These are phyloP conservation scores for Dictyostelium firmibasis DNA, from an alignment of 78 protist genomes.

Conservation along the genomic window DNA sequence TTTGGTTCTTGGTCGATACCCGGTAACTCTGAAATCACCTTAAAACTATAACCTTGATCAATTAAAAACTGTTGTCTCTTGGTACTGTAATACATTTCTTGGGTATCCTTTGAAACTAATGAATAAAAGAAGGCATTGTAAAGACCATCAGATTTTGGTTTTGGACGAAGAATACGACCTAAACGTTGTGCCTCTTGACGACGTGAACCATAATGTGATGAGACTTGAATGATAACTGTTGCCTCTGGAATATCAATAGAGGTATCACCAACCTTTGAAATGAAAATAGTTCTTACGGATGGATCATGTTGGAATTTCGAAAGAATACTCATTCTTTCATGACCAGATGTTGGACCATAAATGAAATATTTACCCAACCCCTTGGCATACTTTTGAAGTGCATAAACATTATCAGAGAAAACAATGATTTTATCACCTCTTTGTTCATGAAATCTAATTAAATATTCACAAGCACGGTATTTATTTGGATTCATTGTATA, in stretches of 20 bases:
- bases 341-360: slow-evolving; percentile 85
- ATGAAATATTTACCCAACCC: slow-evolving; percentile 82
- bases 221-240: slow-evolving; percentile 97
- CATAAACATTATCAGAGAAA: slow-evolving; percentile 94
- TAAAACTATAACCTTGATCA: slow-evolving; percentile 95
- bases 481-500: slow-evolving; percentile 97
- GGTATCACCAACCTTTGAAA: slow-evolving; percentile 97
- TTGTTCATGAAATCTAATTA: slow-evolving; percentile 91
- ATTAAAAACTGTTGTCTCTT: slow-evolving; percentile 98
- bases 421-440: slow-evolving; percentile 97
- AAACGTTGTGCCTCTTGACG: slow-evolving; percentile 99
- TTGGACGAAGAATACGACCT: slow-evolving; percentile 98
- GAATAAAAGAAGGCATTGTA: slow-evolving; percentile 99
- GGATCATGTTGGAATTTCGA: slow-evolving; percentile 73
- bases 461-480: slow-evolving; percentile 89
- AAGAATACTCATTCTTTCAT: slow-evolving; percentile 83
- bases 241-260: slow-evolving; percentile 99
- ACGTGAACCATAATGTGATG: slow-evolving; percentile 95
- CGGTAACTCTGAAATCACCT: slow-evolving; percentile 67
- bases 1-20: slow-evolving; percentile 38
- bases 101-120: slow-evolving; percentile 96
- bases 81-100: slow-evolving; percentile 95
- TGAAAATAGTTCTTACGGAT: slow-evolving; percentile 84
- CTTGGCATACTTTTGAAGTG: slow-evolving; percentile 91
- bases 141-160: slow-evolving; percentile 82